Base-by-base conservation (phyloP, 169 alveolate genomes). In the Pseudocohnilembus persalinus region DNA sequence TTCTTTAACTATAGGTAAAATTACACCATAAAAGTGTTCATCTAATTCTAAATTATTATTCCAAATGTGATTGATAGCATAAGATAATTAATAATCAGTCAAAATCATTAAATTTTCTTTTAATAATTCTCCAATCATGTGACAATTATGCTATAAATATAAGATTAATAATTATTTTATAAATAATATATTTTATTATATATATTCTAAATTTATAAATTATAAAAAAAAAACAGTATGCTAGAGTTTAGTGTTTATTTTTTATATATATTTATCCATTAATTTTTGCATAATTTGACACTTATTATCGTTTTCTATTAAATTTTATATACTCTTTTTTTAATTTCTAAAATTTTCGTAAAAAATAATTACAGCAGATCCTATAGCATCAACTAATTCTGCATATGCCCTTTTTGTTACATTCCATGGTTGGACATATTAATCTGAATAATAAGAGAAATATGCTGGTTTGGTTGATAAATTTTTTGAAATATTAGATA, bases 1-100 rank as follows among this genome's bases (percentile, higher is more conserved):
- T 79, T 79, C 84, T 79, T 79, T 79, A 68, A 79, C 35, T n/a
- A 79, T 79, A 63, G 84, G 84, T 49, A 63, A 29, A 63, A 79
- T 35, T 16, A 64, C 76, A 49, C 64, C 64, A 76, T 79, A 79
- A 63, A 79, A 79, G 49, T 79, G 73, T 29, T 79, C 31, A 79
- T 79, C 84, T n/a, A 79, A 29, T 33, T 64, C 76, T 29, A 79
- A n/a, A 49, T 79, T 31, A 29, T 79, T 68, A 29, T 79, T 79
- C 76, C 76, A 79, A 34, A 79, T 34, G 28, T 79, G 76, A 49
- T 49, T 49, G 63, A 79, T 63, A 16, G 77, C 76, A 25, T 34
- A 64, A 63, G 84, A 79, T 35, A 79, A 72, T 49, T 79, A 63
- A 35, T 49, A 79, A 64, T 79, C 84, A 11, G 84, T 79, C 76